Conservation (phyloP, 2,329 filamentous ascomycete species). For the Talaromyces sp. region DNA sequence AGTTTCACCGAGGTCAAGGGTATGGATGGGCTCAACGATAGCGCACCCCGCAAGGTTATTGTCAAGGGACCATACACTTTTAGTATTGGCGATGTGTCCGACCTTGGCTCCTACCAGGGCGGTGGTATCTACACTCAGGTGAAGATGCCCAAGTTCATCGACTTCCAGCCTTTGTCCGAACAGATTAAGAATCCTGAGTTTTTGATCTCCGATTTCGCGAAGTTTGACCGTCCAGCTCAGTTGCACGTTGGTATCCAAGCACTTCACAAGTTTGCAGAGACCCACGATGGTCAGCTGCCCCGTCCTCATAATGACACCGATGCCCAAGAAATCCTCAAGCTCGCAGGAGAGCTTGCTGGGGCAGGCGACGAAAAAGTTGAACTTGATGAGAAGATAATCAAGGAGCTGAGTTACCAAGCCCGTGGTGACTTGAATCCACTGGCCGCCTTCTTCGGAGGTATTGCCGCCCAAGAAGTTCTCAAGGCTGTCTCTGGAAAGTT, state of each 20-base stretch:
- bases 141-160: slow-evolving; percentile 94
- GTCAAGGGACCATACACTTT: slow-evolving; percentile 98
- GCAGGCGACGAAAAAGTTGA: slow-evolving; percentile 72
- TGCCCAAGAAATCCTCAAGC: slow-evolving; percentile 73
- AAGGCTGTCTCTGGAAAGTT: slow-evolving; percentile 99
- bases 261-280: slow-evolving; percentile 79
- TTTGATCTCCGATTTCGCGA: slow-evolving; percentile 92
- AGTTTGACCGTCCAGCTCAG: slow-evolving; percentile 92
- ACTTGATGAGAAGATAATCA: slow-evolving; percentile 87
- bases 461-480: slow-evolving; percentile 90
- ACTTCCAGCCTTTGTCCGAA: slow-evolving; percentile 79
- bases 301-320: slow-evolving; percentile 83
- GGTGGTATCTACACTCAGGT: slow-evolving; percentile 93
- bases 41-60: slow-evolving; percentile 83
- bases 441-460: slow-evolving; percentile 92
- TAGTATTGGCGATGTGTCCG: slow-evolving; percentile 90
- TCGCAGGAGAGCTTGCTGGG: slow-evolving; percentile 73
- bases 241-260: slow-evolving; percentile 92
- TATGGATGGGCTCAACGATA: slow-evolving; percentile 83
- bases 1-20: slow-evolving; percentile 93
- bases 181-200: slow-evolving; percentile 86
- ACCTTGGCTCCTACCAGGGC: slow-evolving; percentile 80
- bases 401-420: slow-evolving; percentile 92
- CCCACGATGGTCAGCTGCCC: slow-evolving; percentile 71
- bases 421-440: slow-evolving; percentile 87